Conservation (phyloP, 495 filamentous ascomycete genomes). For the Aspergillus wentii region DNA sequence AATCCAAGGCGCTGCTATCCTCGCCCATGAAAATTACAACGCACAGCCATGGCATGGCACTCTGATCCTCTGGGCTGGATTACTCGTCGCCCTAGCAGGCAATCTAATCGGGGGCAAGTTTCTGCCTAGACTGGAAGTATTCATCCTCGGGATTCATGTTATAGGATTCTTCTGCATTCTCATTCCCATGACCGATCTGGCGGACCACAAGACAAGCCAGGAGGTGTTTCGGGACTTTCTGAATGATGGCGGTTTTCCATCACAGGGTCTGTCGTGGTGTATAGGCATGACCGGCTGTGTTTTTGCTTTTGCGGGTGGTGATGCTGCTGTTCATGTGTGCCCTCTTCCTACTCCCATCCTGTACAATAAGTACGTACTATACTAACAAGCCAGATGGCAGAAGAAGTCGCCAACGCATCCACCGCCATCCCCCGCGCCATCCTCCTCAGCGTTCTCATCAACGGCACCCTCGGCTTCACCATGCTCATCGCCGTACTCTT, state of each 20-base stretch:
- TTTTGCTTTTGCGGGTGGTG: slow-evolving; percentile 40
- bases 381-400: slow-evolving; percentile 32
- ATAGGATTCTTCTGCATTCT: slow-evolving; percentile 49
- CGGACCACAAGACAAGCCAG: slow-evolving; percentile 29
- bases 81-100: slow-evolving; percentile 23
- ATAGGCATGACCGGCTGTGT: slow-evolving; percentile 36
- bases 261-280: slow-evolving; percentile 37
- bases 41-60: slow-evolving; percentile 41
- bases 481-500: slow-evolving; percentile 36
- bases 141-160: slow-evolving; percentile 45
- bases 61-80: slow-evolving; percentile 34
- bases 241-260: slow-evolving; percentile 41
- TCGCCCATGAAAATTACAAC: slow-evolving; percentile 35
- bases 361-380: no score
- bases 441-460: slow-evolving; percentile 30
- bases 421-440: slow-evolving; percentile 26
- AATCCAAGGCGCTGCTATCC: slow-evolving; percentile 31
- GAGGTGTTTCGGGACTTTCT: slow-evolving; percentile 44
- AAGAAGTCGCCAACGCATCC: slow-evolving; percentile 37
- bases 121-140: slow-evolving; percentile 40
- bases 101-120: slow-evolving; percentile 31
- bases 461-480: slow-evolving; percentile 34
- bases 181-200: slow-evolving; percentile 42
- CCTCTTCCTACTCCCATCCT: slow-evolving; percentile 3
- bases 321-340: slow-evolving; percentile 42